Conservation (phyloP, 2,329 filamentous ascomycete species). For the Escovopsis sp. region DNA sequence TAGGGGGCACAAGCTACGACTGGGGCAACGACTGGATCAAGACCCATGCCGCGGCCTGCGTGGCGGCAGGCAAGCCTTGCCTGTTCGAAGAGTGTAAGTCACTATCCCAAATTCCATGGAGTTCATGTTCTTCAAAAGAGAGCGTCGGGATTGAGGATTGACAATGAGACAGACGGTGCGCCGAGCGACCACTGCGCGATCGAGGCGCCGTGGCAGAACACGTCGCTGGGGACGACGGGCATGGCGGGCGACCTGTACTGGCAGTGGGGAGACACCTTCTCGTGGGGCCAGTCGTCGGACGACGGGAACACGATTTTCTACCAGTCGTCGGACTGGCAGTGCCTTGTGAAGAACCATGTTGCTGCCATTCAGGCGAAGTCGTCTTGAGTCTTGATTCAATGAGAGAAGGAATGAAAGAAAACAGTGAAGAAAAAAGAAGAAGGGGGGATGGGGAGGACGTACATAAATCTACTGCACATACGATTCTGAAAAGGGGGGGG, state of each 20-base stretch:
- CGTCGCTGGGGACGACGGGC: constrained; percentile 16
- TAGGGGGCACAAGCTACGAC: constrained; percentile 7
- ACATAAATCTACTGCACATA: no score
- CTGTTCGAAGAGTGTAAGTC: constrained; percentile 21
- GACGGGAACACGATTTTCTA: constrained; percentile 33
- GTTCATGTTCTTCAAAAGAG: no score
- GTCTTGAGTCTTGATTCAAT: no score
- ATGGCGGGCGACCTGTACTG: constrained; percentile 25
- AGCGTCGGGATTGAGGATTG: no score
- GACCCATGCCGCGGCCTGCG: constrained; percentile 15
- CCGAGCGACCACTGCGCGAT: constrained; percentile 15
- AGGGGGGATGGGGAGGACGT: no score
- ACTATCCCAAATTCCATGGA: no score
- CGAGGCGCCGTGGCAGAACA: constrained; percentile 34
- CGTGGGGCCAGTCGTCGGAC: constrained; percentile 25
- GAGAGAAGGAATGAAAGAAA: no score
- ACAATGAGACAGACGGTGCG: constrained; percentile 10
- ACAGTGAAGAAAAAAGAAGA: no score
- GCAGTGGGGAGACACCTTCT: constrained; percentile 26
- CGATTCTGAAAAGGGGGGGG: no score
- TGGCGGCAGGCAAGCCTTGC: constrained; percentile 15
- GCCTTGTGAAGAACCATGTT: constrained; percentile 30
- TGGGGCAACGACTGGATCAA: constrained; percentile 9
- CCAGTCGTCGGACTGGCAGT: constrained; percentile 25
- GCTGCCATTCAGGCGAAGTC: neutral